Percentiles rank a stretch among this genome's conserved stretches.
phyloP scores from a whole-genome alignment of 164 flowering plant species.

The Vitis amurensis region DNA sequence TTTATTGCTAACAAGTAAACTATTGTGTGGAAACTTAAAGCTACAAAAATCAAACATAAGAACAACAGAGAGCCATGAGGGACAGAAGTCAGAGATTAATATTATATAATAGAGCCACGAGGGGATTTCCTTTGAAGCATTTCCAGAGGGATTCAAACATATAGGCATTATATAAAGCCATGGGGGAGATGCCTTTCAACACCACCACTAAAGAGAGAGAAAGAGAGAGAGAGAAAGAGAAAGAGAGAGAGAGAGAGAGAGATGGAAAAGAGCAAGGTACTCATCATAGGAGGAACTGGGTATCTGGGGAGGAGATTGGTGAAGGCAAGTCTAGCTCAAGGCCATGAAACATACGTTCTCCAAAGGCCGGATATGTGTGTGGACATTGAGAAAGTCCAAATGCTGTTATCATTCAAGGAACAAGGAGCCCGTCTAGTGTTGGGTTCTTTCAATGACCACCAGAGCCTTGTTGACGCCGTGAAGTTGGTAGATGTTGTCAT shows the following conservation, averaged over 20 bases:
- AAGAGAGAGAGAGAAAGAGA: slow-evolving; percentile 6
- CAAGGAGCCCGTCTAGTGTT: slow-evolving; percentile 55
- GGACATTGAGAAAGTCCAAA: slow-evolving; percentile 62
- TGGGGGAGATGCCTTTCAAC: too few species aligned
- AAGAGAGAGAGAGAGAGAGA: too few species aligned
- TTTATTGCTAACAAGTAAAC: too few species aligned
- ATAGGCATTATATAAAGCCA: too few species aligned
- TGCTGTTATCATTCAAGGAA: slow-evolving; percentile 47
- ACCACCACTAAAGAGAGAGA: too few species aligned
- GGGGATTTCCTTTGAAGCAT: too few species aligned
- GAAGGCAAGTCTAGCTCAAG: slow-evolving; percentile 52
- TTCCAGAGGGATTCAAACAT: too few species aligned
- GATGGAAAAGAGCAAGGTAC: slow-evolving; percentile 51
- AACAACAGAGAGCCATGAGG: too few species aligned
- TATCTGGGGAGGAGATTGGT: slow-evolving; percentile 67
- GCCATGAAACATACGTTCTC: slow-evolving; percentile 58
- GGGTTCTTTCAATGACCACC: slow-evolving; percentile 53
- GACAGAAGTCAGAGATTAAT: too few species aligned
- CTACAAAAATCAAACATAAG: too few species aligned
- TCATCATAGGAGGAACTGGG: slow-evolving; percentile 70
- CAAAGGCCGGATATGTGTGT: slow-evolving; percentile 56
- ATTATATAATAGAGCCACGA: too few species aligned
- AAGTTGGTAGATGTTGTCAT: slow-evolving; percentile 67
- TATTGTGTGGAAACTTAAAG: too few species aligned
- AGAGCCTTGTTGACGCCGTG: slow-evolving; percentile 68